Evolutionary conservation across 352 stramenopile genomes (phyloP).

Genomic region (Phytopythium boreale): DNA sequence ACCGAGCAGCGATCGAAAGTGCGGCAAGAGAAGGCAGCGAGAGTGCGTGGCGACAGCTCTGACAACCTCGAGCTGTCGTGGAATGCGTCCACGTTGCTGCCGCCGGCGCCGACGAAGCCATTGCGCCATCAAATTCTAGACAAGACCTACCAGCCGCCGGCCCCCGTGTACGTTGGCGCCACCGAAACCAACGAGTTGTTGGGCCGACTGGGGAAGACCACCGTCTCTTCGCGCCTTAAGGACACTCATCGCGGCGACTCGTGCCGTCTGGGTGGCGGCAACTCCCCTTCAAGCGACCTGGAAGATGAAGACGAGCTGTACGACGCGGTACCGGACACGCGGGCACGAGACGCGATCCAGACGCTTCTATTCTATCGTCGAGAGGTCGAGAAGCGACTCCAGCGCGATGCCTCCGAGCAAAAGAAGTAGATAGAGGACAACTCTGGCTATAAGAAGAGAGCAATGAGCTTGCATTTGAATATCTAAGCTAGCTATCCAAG

Average conservation of each 20-base stretch:
- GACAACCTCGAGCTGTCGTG: constrained; percentile 13
- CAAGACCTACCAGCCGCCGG: constrained; percentile 47
- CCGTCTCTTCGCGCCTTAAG: constrained; percentile 56
- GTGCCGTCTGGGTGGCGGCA: not conserved
- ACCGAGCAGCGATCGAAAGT: constrained; percentile 5
- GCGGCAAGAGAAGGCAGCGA: not conserved
- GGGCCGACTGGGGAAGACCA: constrained; percentile 45
- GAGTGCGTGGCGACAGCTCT: not conserved
- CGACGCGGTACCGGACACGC: constrained; percentile 18
- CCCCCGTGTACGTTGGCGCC: constrained; percentile 27
- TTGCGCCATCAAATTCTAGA: constrained; percentile 61
- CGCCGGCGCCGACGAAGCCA: constrained; percentile 20
- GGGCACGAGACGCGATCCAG: constrained; percentile 50
- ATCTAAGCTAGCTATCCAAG: constrained; percentile 14
- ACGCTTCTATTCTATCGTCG: constrained; percentile 57
- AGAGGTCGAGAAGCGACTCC: constrained; percentile 59
- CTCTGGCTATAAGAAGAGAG: not conserved
- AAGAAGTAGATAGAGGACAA: not conserved
- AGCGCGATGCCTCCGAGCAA: constrained; percentile 15
- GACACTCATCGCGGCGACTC: not conserved
- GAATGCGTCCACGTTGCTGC: constrained; percentile 57
- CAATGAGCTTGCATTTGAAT: not conserved
- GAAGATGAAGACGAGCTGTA: not conserved
- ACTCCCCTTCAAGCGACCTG: not conserved
- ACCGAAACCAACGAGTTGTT: constrained; percentile 34